Evolutionary conservation across 441 rosid genomes (phyloP).

Genomic region (Adansonia grandidieri): DNA sequence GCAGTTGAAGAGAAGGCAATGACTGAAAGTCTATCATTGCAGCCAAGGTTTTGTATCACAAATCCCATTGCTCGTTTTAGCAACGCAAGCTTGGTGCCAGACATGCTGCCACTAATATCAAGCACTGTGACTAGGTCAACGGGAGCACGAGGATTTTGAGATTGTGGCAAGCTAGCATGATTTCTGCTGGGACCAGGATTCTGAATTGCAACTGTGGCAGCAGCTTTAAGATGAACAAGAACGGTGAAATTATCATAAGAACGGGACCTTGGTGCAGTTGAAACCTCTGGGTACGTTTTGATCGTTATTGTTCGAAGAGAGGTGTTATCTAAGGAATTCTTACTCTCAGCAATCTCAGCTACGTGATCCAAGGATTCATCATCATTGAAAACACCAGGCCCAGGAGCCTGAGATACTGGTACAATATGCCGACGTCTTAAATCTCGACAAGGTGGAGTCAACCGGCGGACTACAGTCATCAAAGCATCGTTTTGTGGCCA

Average conservation of each 20-base stretch:
- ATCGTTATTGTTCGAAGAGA: constrained; percentile 54
- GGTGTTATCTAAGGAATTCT: constrained; percentile 14
- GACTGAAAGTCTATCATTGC: constrained; percentile 89
- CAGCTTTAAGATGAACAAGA: constrained; percentile 84
- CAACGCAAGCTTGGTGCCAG: constrained; percentile 91
- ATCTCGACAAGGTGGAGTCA: constrained; percentile 62
- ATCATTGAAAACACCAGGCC: constrained; percentile 71
- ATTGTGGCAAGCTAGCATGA: constrained; percentile 42
- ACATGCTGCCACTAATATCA: constrained; percentile 98
- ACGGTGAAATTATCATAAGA: constrained; percentile 69
- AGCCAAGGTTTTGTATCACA: constrained; percentile 94
- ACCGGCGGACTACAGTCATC: constrained; percentile 54
- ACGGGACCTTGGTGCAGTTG: constrained; percentile 49
- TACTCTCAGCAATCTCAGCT: constrained; percentile 42
- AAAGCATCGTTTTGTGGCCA: constrained; percentile 63
- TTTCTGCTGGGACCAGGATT: constrained; percentile 28
- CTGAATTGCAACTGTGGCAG: constrained; percentile 41
- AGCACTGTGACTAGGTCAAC: constrained; percentile 92
- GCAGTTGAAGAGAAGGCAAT: constrained; percentile 97
- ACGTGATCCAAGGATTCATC: constrained; percentile 73
- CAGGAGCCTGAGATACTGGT: constrained; percentile 63
- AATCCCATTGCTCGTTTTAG: constrained; percentile 98
- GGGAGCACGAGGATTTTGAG: constrained; percentile 69
- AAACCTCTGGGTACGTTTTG: constrained; percentile 73
- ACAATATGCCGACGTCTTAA: constrained; percentile 52